phyloP scores from a whole-genome alignment of 2,329 filamentous ascomycete species.

The Rasamsonia emersonii region DNA sequence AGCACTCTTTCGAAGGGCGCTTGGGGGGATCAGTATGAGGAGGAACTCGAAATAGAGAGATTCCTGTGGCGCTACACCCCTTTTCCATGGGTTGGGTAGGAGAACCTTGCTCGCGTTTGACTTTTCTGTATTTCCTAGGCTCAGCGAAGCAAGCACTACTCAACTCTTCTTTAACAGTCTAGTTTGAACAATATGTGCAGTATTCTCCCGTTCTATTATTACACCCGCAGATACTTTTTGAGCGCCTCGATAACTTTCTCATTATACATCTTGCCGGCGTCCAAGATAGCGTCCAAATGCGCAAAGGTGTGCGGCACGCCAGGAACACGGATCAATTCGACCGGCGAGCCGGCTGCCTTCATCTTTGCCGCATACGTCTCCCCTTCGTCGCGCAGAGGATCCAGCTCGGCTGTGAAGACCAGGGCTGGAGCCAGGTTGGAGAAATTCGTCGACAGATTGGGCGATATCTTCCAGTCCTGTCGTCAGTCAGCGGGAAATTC shows the following conservation, averaged over 20 bases:
- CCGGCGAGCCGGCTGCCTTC: conserved; percentile 24
- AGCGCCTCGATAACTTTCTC: conserved; percentile 20
- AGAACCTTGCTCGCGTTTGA: no score
- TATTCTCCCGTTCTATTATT: no score
- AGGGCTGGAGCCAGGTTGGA: conserved; percentile 29
- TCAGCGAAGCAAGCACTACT: no score
- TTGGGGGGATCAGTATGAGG: no score
- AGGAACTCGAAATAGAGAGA: no score
- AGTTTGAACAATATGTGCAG: no score
- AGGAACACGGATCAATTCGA: conserved; percentile 21
- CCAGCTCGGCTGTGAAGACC: conserved; percentile 33
- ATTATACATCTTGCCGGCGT: conserved; percentile 20
- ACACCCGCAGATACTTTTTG: conserved; percentile 14
- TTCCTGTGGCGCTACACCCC: no score
- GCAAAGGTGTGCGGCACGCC: conserved; percentile 29
- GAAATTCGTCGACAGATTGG: conserved; percentile 30
- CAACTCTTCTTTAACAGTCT: no score
- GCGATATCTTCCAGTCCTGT: conserved; percentile 36
- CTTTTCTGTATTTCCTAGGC: no score
- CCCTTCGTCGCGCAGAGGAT: conserved; percentile 34
- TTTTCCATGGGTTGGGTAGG: no score
- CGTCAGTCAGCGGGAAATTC: conserved; percentile 8
- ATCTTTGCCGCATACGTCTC: conserved; percentile 32
- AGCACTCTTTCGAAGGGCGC: no score
- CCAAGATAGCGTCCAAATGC: conserved; percentile 22